Base-by-base conservation (phyloP, 768 basidiomycete species). In the Lentinus tigrinus region DNA sequence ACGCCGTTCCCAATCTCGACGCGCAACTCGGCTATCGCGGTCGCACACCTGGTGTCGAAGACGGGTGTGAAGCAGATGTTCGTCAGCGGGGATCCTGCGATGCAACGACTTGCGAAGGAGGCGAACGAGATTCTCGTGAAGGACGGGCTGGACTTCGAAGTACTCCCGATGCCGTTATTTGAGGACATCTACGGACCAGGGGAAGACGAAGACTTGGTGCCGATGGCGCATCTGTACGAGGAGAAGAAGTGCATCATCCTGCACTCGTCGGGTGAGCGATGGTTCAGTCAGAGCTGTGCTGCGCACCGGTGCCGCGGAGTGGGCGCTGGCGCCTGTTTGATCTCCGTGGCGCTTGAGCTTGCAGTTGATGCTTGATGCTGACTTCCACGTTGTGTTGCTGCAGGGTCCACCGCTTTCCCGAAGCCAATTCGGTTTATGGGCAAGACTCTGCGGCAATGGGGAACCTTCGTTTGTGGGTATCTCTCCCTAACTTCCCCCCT, bases 1-100 rank as follows among this genome's bases (percentile, higher is more conserved):
- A 46, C 40, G 26, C 62, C 58, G 9, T 69, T 69, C 57, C 63
- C 67, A 3, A 54, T 71, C 17, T 68, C 70, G 0, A 52, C 65
- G 4, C 65, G 65, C 31, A 71, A 70, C 55, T 69, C 66, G 8
- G 52, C 65, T 11, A 54, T 52, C 4, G 69, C 65, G 1, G 57
- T 73, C 7, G 73, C 73, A 2, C 65, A 74, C 42, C 69, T 76
- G 0, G 56, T 78, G 13, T 31, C 44, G 16, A 53, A 58, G 47
- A 70, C 62, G 3, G 57, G 58, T 1, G 57, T 61, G 11, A 57
- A 53, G 0, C 68, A 70, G 19, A 36, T 69, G 4, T 56, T 69
- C 54, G 65, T 63, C 23, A 59, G 59, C 23, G 44, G 50, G 7
- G 68, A 69, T 40, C 27, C 51, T 14, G 38, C 49, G 16, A 61